A percentile compares a stretch with the other conserved stretches of the same genome.
Conservation (phyloP, 2,329 filamentous ascomycete species). For the Fonsecaea erecta region DNA sequence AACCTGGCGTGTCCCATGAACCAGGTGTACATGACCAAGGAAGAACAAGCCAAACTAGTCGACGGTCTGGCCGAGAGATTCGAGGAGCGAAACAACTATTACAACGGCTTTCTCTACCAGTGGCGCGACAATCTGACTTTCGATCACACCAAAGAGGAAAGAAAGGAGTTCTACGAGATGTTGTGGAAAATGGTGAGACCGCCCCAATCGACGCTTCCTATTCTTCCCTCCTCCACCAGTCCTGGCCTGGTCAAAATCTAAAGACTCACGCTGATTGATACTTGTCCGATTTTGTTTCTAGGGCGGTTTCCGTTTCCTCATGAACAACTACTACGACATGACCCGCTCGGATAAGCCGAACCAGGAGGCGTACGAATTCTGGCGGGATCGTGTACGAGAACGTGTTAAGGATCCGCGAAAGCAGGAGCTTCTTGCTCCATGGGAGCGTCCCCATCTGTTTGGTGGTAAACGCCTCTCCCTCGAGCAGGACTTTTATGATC, state of each 20-base stretch:
- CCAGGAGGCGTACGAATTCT: conserved; percentile 59
- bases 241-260: neutral
- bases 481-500: conserved; percentile 58
- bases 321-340: conserved; percentile 58
- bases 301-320: conserved; percentile 61
- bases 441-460: conserved; percentile 58
- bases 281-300: conserved; percentile 22
- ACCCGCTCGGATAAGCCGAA: conserved; percentile 56
- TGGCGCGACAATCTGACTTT: conserved; percentile 52
- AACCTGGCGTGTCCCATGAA: conserved; percentile 68
- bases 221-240: too few relatives aligned
- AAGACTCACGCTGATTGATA: neutral
- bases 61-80: conserved; percentile 18
- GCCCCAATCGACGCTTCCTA: neutral
- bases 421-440: conserved; percentile 60
- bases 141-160: conserved; percentile 23
- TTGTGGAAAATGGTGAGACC: conserved; percentile 48
- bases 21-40: conserved; percentile 51
- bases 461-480: conserved; percentile 57
- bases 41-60: conserved; percentile 52
- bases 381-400: conserved; percentile 57
- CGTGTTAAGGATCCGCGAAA: conserved; percentile 57
- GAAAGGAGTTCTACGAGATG: conserved; percentile 54
- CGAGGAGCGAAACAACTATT: conserved; percentile 50
- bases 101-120: conserved; percentile 65